These are phyloP conservation scores for Vaccinium vitisidaea DNA, from an alignment of 148 eudicot genomes.

Conservation along the genomic window DNA sequence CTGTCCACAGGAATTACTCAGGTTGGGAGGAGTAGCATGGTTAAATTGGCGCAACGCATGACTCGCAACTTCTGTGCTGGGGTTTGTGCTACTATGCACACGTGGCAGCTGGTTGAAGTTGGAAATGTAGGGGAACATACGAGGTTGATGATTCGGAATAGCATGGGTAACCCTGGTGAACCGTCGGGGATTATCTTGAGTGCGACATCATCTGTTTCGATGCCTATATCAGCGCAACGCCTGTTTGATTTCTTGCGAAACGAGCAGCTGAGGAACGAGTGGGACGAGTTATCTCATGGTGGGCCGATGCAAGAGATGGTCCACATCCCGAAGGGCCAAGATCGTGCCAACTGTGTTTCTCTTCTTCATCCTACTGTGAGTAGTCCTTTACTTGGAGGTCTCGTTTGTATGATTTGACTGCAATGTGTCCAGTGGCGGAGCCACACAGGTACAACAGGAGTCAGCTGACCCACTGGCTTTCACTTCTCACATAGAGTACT, in stretches of 20 bases:
- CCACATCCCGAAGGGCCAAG: conserved; percentile 38
- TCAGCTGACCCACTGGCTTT: too few species aligned
- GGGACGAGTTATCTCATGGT: conserved; percentile 48
- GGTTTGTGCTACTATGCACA: conserved; percentile 34
- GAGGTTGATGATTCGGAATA: conserved; percentile 37
- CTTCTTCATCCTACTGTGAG: conserved; percentile 44
- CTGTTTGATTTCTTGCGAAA: conserved; percentile 40
- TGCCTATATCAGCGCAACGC: conserved; percentile 31
- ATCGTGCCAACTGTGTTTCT: conserved; percentile 36
- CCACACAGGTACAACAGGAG: too few species aligned
- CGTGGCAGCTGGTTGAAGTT: conserved; percentile 38
- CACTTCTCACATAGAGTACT: too few species aligned
- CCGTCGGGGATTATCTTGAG: conserved; percentile 44
- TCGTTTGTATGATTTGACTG: neutral
- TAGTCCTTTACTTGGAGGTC: neutral
- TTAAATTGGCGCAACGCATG: conserved; percentile 44
- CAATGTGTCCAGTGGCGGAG: neutral
- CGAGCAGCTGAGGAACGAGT: conserved; percentile 35
- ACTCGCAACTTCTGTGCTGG: conserved; percentile 40
- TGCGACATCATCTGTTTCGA: conserved; percentile 38
- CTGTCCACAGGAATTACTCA: conserved; percentile 24
- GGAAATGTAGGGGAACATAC: conserved; percentile 22
- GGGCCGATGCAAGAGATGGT: conserved; percentile 36
- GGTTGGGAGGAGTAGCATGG: conserved; percentile 32
- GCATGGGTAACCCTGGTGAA: conserved; percentile 34